A percentile compares a stretch with the other conserved stretches of the same genome.
These are phyloP conservation scores for Ilyonectria robusta DNA, from an alignment of 2,329 filamentous ascomycete species.

Conservation along the genomic window DNA sequence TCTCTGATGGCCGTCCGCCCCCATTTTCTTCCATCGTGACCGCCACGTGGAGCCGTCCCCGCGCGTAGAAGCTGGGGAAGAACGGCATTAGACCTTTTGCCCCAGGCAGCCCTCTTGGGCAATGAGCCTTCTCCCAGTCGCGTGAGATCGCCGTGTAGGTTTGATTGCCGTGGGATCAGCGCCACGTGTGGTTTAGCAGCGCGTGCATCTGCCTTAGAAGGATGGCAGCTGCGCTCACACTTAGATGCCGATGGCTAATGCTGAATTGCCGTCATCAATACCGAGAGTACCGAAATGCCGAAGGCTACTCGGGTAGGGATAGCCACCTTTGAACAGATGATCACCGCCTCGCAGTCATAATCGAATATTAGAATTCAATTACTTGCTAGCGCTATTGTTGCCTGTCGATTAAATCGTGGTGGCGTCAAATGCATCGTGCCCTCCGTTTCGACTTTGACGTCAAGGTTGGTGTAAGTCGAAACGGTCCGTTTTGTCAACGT, in stretches of 20 bases:
- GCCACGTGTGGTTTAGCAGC: slow-evolving; percentile 14
- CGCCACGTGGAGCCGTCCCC: slow-evolving; percentile 26
- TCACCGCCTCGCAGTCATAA: not conserved
- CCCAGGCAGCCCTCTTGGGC: slow-evolving; percentile 1
- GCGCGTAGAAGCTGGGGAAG: slow-evolving; percentile 11
- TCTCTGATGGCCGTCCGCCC: not conserved
- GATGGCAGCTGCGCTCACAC: not conserved
- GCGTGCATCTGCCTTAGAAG: not conserved
- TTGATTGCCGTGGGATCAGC: slow-evolving; percentile 17
- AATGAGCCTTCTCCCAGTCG: slow-evolving; percentile 4
- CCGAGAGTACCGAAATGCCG: not conserved
- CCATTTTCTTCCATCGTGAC: not conserved
- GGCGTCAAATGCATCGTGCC: not conserved
- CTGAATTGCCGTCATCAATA: not conserved
- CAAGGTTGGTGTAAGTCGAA: not conserved
- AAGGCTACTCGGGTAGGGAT: not conserved
- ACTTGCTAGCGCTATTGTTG: not conserved
- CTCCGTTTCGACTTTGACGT: not conserved
- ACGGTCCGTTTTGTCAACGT: slow-evolving; percentile 1
- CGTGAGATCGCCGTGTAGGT: slow-evolving; percentile 2
- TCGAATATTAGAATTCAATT: not conserved
- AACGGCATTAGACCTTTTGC: slow-evolving; percentile 12
- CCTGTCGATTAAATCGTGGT: not conserved
- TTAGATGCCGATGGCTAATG: not conserved
- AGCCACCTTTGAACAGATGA: not conserved